Evolutionary conservation across 805 yeast species (phyloP), one percentile per base, ranked within the genome.

Genomic region (Brettanomyces bruxellensis): DNA sequence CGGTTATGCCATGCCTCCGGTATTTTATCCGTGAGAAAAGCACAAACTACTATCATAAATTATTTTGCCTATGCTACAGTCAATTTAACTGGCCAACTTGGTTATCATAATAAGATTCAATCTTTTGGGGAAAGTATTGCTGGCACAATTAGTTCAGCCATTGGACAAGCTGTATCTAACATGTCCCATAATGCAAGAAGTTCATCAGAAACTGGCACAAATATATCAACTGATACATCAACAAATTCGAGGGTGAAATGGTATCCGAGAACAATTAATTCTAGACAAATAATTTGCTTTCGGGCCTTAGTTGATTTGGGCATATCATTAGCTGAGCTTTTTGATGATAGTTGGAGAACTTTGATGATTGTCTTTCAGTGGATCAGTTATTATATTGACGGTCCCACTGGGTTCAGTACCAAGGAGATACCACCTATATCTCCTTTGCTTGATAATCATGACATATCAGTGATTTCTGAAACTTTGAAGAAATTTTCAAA

Each of bases 1-100:
- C 81, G 83, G 51, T 70, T 86, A 43, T 79, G 95, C 5, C 96
- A 88, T 59, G 79, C 90, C 0, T 75, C 90, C 0, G 97, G 97
- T 0, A 66, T 87, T 13, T 62, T 89, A n/a, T 81, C 79, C 0
- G 58, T 84, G 11, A 57, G 61, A 1, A 68, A 66, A 0, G 68
- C 82, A 23, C 67, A 95, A 43, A 85, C 87, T 55, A 75, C 77
- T 8, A 73, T 77, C 28, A 51, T 80, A 41, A 51, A 57, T n/a
- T 52, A 71, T n/a, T 70, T 78, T 51, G 68, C 79, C 1, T 51
- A 55, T 12, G 66, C 76, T 2, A 69, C 78, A 1, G 62, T 78
- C 14, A 68, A 67, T 36, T 65, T 74, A 25, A 60, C 58, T 14
- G 67, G 67, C 4, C 59, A 55, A 38, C 45, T 55, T 9, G 62